Base-by-base conservation (phyloP, 805 yeast genomes). In the Candida ortonii region DNA sequence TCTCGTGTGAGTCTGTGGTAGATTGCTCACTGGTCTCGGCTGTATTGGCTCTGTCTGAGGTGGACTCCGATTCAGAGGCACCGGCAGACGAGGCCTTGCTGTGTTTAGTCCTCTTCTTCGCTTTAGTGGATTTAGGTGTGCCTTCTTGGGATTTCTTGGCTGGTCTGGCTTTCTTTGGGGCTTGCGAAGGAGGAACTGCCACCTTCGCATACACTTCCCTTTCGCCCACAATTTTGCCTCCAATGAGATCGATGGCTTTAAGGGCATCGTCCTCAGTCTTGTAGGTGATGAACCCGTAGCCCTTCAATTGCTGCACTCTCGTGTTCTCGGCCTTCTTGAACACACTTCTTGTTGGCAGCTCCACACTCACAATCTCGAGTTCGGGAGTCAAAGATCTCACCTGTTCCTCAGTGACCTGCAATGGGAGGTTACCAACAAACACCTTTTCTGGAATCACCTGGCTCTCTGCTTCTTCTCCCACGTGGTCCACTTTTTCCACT, bases 251-350 rank as follows among this genome's bases (percentile, higher is more conserved):
- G 18, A 57, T 75, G n/a, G 95, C 96, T 55, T 68, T 64, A 51
- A 71, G 62, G 52, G 86, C 95, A 28, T 70, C 68, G 31, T 73
- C 83, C 46, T 78, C 76, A 39, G 70, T 62, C 31, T 74, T 67
- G 46, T 80, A 77, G 44, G 72, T 73, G 44, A 78, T 74, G 53
- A 81, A 76, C 1, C 70, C 77, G 43, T 47, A 53, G 28, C 65
- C 65, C 36, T 52, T 52, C 5, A 59, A 52, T 26, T 50, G 52
- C 26, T 46, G 40, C 22, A 54, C 44, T 8, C 34, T 42, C 18
- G 49, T 41, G 22, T 51, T 50, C 27, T 45, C 30, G 14, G 38
- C 46, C 41, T 50, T 49, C 34, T 52, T 44, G 38, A 45, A 45
- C 27, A 40, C 53, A 21, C 42, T 41, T 40, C 53, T 53, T 6